A percentile compares a stretch with the other conserved stretches of the same genome.
phyloP scores from a whole-genome alignment of 2,329 filamentous ascomycete species.

The Diaporthe aspalathi region DNA sequence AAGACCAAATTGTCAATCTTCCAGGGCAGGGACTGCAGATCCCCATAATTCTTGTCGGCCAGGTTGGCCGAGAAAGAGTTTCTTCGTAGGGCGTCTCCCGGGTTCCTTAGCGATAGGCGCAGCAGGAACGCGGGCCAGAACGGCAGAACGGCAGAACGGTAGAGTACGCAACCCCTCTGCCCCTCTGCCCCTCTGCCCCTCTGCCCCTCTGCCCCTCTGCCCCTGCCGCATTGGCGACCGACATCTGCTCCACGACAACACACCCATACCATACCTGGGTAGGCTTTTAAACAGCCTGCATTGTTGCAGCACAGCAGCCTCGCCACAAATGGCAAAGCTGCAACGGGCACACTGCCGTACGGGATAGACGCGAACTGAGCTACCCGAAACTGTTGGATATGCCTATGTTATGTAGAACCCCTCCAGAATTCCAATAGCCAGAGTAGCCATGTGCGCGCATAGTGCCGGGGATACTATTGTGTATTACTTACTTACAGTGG shows the following conservation, averaged over 20 bases:
- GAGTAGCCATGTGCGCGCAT: too few relatives aligned
- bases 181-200: too few relatives aligned
- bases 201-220: too few relatives aligned
- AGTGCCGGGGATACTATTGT: too few relatives aligned
- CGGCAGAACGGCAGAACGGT: conserved; percentile 4
- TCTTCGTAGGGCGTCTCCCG: conserved; percentile 2
- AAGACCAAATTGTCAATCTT: not conserved
- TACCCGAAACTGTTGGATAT: not conserved
- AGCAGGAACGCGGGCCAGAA: conserved; percentile 6
- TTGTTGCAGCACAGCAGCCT: not conserved
- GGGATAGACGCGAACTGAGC: too few relatives aligned
- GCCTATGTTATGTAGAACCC: too few relatives aligned
- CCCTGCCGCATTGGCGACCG: not conserved
- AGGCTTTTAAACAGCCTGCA: not conserved
- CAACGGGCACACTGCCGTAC: not conserved
- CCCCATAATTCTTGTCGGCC: conserved; percentile 9
- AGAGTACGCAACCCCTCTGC: too few relatives aligned
- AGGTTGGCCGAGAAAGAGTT: not conserved
- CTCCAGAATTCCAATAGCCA: too few relatives aligned
- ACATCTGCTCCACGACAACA: conserved; percentile 19
- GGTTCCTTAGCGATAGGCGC: conserved; percentile 5
- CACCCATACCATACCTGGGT: not conserved
- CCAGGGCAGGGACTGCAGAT: not conserved
- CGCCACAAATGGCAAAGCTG: not conserved
- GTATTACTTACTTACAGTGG: too few relatives aligned